A percentile compares a stretch with the other conserved stretches of the same genome.
phyloP scores from a whole-genome alignment of 2,329 filamentous ascomycete species.

The Scytalidium lignicola region DNA sequence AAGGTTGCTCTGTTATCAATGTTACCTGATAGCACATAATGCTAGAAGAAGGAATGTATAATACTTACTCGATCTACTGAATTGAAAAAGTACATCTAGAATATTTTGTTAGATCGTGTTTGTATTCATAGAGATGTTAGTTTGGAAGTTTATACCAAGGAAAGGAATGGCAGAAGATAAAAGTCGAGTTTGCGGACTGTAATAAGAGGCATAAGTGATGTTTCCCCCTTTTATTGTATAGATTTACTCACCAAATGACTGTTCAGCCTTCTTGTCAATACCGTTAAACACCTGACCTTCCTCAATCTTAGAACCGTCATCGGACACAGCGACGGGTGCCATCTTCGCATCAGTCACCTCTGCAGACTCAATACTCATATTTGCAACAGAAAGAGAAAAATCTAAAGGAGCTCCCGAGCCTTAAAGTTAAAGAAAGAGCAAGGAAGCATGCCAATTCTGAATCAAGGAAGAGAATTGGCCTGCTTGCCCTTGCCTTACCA shows the following conservation, averaged over 20 bases:
- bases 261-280: background rate
- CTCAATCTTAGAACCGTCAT: background rate
- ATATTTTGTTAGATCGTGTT: background rate
- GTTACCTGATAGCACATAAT: background rate
- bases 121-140: background rate
- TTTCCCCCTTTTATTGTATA: too few relatives aligned
- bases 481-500: too few relatives aligned
- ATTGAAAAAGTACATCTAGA: constrained; percentile 18
- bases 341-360: background rate
- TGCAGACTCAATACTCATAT: background rate
- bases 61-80: constrained; percentile 19
- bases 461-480: too few relatives aligned
- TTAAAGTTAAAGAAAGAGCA: too few relatives aligned
- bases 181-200: constrained; percentile 17
- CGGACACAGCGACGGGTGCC: background rate
- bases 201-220: too few relatives aligned
- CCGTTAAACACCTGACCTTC: background rate
- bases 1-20: constrained; percentile 16
- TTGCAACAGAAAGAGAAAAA: background rate
- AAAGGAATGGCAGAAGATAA: constrained; percentile 10
- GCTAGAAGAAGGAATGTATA: background rate
- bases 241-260: background rate
- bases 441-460: too few relatives aligned
- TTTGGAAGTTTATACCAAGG: constrained; percentile 2
- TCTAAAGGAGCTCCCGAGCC: too few relatives aligned